Evolutionary conservation across 805 yeast species (phyloP), one percentile per base, ranked within the genome.

Genomic region (Zygotorulaspora chibaensis): DNA sequence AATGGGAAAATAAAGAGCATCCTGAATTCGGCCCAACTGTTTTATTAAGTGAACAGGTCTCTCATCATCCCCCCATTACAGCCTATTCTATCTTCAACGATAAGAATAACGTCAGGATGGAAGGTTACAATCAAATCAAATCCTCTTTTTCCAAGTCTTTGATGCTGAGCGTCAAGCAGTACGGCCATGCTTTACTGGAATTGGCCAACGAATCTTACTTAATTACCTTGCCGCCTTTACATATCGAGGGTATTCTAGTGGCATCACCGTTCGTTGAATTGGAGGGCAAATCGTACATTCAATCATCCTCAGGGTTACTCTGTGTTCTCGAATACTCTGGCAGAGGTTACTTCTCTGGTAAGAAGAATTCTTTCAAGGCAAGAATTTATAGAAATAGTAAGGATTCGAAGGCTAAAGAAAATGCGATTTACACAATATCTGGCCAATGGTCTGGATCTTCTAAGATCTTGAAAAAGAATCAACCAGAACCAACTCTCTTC

Each of bases 1-100:
- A 84, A 59, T 89, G 97, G 96, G 69, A 68, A 2, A 87, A 81
- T 53, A 61, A 63, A 39, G 62, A 78, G 23, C 77, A 75, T 35
- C 66, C 71, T 9, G 72, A 69, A 44, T 66, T 78, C 12, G 96
- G 96, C 35, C 95, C 87, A 51, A 86, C 96, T 20, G 68, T 80
- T 10, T 72, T 91, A 61, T 69, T 88, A 44, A 80, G 90, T 52
- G 99, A 93, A 68, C 99, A 93, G 69, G 97, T 93, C 11, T 82
- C 90, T 51, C 99, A 93, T 69, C 99, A 93, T 66, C 99, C 99
- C 13, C 98, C 99, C 20, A 83, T 86, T 29, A 90, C 98, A n/a
- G 97, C 93, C 6, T 93, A 89, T 63, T 79, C 89, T 35, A 77
- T 93, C 45, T 70, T 78, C 59, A 89, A 89, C 63, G 85, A 81